phyloP scores from a whole-genome alignment of 805 yeast genomes.

The Candida andamanensis region DNA sequence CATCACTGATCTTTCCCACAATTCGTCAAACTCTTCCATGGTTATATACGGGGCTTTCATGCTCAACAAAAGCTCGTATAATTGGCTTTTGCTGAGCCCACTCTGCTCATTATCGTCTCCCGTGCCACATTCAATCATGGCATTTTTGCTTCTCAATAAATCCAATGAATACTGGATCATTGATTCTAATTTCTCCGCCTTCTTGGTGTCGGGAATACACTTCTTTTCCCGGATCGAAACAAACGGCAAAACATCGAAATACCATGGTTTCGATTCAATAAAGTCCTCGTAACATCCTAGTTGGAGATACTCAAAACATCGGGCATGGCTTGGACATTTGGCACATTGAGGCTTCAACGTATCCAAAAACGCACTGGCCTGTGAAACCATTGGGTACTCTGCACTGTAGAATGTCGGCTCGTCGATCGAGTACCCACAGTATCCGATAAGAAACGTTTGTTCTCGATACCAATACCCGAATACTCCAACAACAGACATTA shows the following conservation, averaged over 20 bases:
- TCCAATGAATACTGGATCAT: conserved; percentile 64
- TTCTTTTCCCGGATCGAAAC: conserved; percentile 41
- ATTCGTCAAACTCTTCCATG: conserved; percentile 64
- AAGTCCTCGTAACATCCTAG: conserved; percentile 71
- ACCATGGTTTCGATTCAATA: conserved; percentile 47
- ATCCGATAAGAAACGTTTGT: conserved; percentile 60
- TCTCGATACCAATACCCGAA: conserved; percentile 60
- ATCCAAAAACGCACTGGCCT: conserved; percentile 43
- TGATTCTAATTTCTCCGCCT: conserved; percentile 59
- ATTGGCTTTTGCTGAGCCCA: conserved; percentile 46
- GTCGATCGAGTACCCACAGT: conserved; percentile 62
- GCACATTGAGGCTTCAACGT: conserved; percentile 57
- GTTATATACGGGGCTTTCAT: conserved; percentile 44
- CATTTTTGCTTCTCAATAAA: conserved; percentile 63
- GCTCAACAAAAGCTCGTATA: conserved; percentile 47
- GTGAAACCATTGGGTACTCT: conserved; percentile 24
- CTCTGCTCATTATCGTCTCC: conserved; percentile 39
- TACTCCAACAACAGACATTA: conserved; percentile 32
- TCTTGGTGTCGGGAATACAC: conserved; percentile 73
- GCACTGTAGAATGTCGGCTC: conserved; percentile 35
- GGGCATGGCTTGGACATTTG: conserved; percentile 77
- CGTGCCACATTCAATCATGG: conserved; percentile 54
- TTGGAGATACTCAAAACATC: conserved; percentile 57
- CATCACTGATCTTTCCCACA: conserved; percentile 62
- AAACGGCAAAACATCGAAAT: conserved; percentile 55